These are phyloP conservation scores for Colletotrichum phormii DNA, from an alignment of 2,329 filamentous ascomycete genomes.

Conservation along the genomic window DNA sequence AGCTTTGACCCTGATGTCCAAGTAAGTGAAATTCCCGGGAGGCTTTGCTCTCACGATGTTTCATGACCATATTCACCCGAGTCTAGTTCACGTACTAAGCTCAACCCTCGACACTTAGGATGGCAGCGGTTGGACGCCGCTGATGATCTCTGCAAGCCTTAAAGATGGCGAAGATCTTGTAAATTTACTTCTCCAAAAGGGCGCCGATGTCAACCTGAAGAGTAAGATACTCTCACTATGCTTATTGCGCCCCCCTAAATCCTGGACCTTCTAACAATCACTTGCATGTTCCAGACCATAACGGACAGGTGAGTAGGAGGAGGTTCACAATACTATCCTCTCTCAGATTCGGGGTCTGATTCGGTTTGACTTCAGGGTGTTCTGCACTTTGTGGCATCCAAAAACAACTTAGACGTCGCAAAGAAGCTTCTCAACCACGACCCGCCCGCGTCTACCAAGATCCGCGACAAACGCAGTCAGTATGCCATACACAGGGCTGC, in stretches of 20 bases:
- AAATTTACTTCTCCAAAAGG: slow-evolving; percentile 74
- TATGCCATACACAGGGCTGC: slow-evolving; percentile 92
- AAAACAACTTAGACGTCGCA: slow-evolving; percentile 85
- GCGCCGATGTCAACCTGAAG: slow-evolving; percentile 79
- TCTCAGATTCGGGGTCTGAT: neutral
- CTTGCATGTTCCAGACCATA: slow-evolving; percentile 62
- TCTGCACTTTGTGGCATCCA: slow-evolving; percentile 92
- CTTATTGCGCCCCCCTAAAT: neutral
- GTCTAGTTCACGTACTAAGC: neutral
- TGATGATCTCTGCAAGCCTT: slow-evolving; percentile 85
- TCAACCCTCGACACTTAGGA: slow-evolving; percentile 62
- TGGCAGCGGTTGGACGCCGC: slow-evolving; percentile 82
- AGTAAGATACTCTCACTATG: slow-evolving; percentile 58
- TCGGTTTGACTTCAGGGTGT: slow-evolving; percentile 70
- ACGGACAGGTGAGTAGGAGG: slow-evolving; percentile 65
- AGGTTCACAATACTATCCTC: neutral
- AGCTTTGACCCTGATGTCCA: slow-evolving; percentile 87
- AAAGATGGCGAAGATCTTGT: slow-evolving; percentile 78
- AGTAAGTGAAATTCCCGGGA: slow-evolving; percentile 54
- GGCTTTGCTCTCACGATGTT: no score
- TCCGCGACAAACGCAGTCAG: slow-evolving; percentile 89
- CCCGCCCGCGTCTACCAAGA: slow-evolving; percentile 76
- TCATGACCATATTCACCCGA: neutral
- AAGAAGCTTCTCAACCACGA: slow-evolving; percentile 80
- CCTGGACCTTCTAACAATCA: neutral